phyloP scores from a whole-genome alignment of 2,329 filamentous ascomycete species.

The Venturia pyrina region DNA sequence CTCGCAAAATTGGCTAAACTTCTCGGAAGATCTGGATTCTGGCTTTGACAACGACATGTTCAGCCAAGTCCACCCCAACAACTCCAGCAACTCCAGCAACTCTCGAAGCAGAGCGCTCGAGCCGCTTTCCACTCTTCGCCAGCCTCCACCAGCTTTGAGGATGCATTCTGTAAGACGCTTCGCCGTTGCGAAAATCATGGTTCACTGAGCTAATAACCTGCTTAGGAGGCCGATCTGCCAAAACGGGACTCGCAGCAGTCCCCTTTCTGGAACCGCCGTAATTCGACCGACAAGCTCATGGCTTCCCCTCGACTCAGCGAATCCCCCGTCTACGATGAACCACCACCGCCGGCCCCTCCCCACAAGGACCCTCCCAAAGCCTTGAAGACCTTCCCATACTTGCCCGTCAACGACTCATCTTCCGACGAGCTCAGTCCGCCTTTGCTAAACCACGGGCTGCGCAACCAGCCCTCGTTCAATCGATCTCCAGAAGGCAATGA shows the following conservation, averaged over 20 bases:
- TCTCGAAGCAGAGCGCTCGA: background rate
- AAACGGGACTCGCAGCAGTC: conserved; percentile 4
- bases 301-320: conserved; percentile 7
- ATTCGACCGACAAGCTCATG: conserved; percentile 11
- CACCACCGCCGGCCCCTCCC: conserved; percentile 8
- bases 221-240: background rate
- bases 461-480: conserved; percentile 2
- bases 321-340: conserved; percentile 8
- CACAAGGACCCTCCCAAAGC: conserved; percentile 7
- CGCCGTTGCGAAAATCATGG: background rate
- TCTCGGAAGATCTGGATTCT: background rate
- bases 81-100: background rate
- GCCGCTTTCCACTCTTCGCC: background rate
- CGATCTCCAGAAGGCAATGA: conserved; percentile 5
- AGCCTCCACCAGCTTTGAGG: background rate
- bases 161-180: background rate
- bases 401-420: background rate
- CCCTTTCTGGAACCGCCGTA: conserved; percentile 8
- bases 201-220: background rate
- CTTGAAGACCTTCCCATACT: background rate
- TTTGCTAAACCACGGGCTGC: background rate
- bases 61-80: background rate
- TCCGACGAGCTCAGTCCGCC: background rate
- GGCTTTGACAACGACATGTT: background rate
- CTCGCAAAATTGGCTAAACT: background rate